phyloP scores from a whole-genome alignment of 2,329 filamentous ascomycete genomes.

The Pyrenophora tritici-repentis region DNA sequence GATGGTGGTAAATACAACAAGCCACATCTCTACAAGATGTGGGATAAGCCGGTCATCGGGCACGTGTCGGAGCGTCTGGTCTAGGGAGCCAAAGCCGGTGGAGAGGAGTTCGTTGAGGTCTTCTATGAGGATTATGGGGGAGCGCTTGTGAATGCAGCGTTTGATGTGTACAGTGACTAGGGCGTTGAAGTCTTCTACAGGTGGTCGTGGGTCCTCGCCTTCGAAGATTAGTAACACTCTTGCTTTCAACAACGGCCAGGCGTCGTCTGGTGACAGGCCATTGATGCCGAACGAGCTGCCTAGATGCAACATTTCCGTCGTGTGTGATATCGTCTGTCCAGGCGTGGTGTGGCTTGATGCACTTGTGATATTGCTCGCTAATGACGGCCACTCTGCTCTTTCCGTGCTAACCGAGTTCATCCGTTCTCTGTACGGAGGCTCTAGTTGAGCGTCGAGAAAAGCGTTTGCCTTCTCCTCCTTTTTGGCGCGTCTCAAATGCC shows the following conservation, averaged over 20 bases:
- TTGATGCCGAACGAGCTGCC: slow-evolving; percentile 55
- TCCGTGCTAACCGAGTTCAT: slow-evolving; percentile 48
- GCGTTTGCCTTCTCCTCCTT: slow-evolving; percentile 57
- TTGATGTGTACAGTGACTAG: slow-evolving; percentile 80
- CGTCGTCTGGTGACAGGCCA: slow-evolving; percentile 67
- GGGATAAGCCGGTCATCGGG: slow-evolving; percentile 89
- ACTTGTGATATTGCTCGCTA: slow-evolving; percentile 28
- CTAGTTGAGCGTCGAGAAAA: slow-evolving; percentile 41
- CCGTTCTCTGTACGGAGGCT: slow-evolving; percentile 41
- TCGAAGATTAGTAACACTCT: slow-evolving; percentile 79
- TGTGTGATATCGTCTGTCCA: slow-evolving; percentile 37
- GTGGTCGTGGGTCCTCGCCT: slow-evolving; percentile 77
- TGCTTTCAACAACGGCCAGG: slow-evolving; percentile 79
- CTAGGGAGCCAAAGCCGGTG: slow-evolving; percentile 85
- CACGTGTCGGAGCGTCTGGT: slow-evolving; percentile 77
- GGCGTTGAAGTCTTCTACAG: slow-evolving; percentile 81
- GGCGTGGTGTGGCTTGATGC: slow-evolving; percentile 31
- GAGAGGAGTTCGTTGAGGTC: slow-evolving; percentile 74
- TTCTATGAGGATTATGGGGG: slow-evolving; percentile 72
- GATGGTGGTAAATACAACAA: slow-evolving; percentile 87
- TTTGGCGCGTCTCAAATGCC: slow-evolving; percentile 76
- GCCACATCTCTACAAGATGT: slow-evolving; percentile 90
- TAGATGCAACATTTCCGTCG: slow-evolving; percentile 51
- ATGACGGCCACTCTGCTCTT: slow-evolving; percentile 45
- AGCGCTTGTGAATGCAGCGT: slow-evolving; percentile 74